Percentiles rank a stretch among this genome's conserved stretches.
Evolutionary conservation across 768 basidiomycete species (phyloP).

Genomic region (Suillus sp.): DNA sequence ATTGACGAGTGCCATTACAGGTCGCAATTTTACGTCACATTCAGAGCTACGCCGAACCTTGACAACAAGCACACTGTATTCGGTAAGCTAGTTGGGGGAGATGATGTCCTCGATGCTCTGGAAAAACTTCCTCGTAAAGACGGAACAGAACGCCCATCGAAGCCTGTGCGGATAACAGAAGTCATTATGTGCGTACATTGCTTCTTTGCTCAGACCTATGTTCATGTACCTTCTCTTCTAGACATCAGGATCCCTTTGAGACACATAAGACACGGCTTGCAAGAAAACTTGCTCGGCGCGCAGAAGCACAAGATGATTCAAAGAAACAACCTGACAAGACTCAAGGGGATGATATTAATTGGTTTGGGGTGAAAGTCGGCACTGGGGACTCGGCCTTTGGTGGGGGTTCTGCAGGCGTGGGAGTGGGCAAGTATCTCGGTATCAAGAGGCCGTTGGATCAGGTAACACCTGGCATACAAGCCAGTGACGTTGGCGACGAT

Average conservation of each 20-base stretch:
- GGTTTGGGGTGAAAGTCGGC: constrained; percentile 89
- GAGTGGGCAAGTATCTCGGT: constrained; percentile 82
- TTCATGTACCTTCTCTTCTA: constrained; percentile 32
- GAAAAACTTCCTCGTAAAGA: constrained; percentile 81
- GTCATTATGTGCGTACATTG: constrained; percentile 70
- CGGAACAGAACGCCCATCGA: constrained; percentile 85
- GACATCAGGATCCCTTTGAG: constrained; percentile 94
- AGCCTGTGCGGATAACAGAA: constrained; percentile 83
- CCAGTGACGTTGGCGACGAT: constrained; percentile 39
- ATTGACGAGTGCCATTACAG: constrained; percentile 38
- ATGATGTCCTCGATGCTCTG: constrained; percentile 82
- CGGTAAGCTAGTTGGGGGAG: constrained; percentile 95
- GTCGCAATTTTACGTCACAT: constrained; percentile 94
- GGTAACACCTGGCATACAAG: constrained; percentile 17
- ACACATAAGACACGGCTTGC: constrained; percentile 84
- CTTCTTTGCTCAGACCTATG: constrained; percentile 1
- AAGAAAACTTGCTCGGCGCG: constrained; percentile 63
- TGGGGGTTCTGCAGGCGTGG: constrained; percentile 35
- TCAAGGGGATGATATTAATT: constrained; percentile 71
- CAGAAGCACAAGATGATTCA: constrained; percentile 34
- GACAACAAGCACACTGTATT: constrained; percentile 97
- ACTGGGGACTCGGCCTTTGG: constrained; percentile 37
- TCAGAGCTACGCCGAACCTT: constrained; percentile 78
- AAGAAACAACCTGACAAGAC: constrained; percentile 48
- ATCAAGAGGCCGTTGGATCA: constrained; percentile 47